These are phyloP conservation scores for Annulohypoxylon moriforme DNA, from an alignment of 495 filamentous ascomycete species.

Conservation along the genomic window DNA sequence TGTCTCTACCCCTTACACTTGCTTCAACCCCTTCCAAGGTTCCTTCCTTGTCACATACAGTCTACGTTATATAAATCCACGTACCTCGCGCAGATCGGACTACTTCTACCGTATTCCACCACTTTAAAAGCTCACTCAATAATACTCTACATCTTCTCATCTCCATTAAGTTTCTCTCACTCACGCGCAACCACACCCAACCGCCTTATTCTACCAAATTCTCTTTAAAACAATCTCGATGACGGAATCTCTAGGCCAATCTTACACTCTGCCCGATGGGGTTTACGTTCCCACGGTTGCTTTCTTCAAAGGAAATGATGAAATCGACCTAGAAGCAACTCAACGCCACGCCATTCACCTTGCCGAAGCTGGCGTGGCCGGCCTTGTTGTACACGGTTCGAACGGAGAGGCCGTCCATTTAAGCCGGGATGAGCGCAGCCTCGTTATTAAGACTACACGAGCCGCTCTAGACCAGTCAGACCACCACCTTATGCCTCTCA, in stretches of 20 bases:
- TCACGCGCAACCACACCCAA: neutral
- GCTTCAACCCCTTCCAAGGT: neutral
- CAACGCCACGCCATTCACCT: constrained; percentile 77
- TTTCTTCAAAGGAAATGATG: constrained; percentile 69
- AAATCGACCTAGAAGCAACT: constrained; percentile 74
- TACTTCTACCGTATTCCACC: constrained; percentile 2
- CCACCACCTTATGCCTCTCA: constrained; percentile 74
- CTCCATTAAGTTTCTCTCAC: neutral
- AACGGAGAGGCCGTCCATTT: constrained; percentile 91
- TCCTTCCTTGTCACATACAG: neutral
- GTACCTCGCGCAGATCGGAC: constrained; percentile 9
- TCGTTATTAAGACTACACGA: constrained; percentile 78
- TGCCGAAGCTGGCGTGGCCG: constrained; percentile 74
- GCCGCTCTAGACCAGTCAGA: constrained; percentile 75
- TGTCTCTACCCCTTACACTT: constrained; percentile 8
- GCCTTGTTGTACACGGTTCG: constrained; percentile 83
- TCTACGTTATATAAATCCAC: constrained; percentile 12
- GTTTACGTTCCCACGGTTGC: constrained; percentile 77
- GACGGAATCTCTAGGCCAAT: constrained; percentile 35
- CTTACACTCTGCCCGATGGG: constrained; percentile 57
- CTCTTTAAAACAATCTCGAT: constrained; percentile 28
- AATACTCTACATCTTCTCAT: neutral
- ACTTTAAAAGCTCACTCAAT: neutral
- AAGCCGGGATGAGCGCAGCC: constrained; percentile 73
- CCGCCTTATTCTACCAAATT: neutral